Base-by-base conservation (phyloP, 352 stramenopile species). In the Pythium folliculosum region DNA sequence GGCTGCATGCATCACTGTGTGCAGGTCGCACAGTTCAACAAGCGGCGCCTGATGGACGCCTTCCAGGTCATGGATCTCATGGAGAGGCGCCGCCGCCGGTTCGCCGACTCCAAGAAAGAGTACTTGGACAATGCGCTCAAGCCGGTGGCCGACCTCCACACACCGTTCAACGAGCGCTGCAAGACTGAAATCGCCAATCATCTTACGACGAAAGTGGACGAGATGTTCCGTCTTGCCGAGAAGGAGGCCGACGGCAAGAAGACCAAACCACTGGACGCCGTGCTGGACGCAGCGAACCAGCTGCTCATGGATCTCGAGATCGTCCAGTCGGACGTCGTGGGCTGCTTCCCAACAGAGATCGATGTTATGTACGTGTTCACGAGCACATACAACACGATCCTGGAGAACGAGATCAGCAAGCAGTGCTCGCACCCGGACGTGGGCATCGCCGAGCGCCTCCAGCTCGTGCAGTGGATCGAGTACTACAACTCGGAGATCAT, bases 381-480 rank as follows among this genome's bases (percentile, higher is more conserved):
- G 2, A 77, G 60, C 48, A 90, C 84, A n/a, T 94, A 95, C 73
- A 95, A 88, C 48, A 70, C 80, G 1, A 71, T 88, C 13, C 63
- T 95, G 1, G 87, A 95, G 51, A 76, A 57, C 10, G 80, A 91
- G 55, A 91, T 95, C 57, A 80, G 65, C 13, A 81, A 69, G 32
- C 77, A 92, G 23, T 91, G 80, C 58, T 70, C 71, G 0, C 78
- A 82, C 52, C 70, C 79, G 6, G 81, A 93, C 35, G 70, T 94
- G 1, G 80, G 87, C 4, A 86, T 94, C 44, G 82, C 82, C 0
- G 81, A 94, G 37, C 86, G 85, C 0, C 70, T 95, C 5, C 85
- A 95, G 50, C 72, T 95, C 27, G 81, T 95, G 19, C 87, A 95
- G 65, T 95, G 87, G 87, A 93, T 95, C 44, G 87, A 95, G 51